A percentile compares a stretch with the other conserved stretches of the same genome.
Conservation (phyloP, 2,329 filamentous ascomycete species). For the Bipolaris gigantea region DNA sequence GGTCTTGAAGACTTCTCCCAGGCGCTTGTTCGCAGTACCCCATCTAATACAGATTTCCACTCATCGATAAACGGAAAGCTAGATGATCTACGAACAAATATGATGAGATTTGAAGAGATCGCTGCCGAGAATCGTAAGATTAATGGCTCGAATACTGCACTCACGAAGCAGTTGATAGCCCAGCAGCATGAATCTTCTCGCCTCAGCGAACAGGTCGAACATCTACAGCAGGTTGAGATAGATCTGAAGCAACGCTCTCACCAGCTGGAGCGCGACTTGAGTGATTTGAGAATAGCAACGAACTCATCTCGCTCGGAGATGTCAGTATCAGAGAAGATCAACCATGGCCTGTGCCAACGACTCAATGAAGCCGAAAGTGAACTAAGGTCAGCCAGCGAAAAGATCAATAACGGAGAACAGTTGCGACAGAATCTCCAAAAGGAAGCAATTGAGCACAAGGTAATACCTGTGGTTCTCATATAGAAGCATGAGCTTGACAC, state of each 20-base stretch:
- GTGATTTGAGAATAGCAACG: slow-evolving; percentile 9
- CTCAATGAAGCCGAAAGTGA: slow-evolving; percentile 17
- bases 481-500: neutral
- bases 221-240: slow-evolving; percentile 14
- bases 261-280: slow-evolving; percentile 21
- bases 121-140: slow-evolving; percentile 17
- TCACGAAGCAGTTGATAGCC: slow-evolving; percentile 20
- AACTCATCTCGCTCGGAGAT: neutral
- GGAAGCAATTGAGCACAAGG: slow-evolving; percentile 6
- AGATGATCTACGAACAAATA: slow-evolving; percentile 16
- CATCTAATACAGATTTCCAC: slow-evolving; percentile 11
- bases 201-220: slow-evolving; percentile 15
- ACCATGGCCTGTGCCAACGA: slow-evolving; percentile 14
- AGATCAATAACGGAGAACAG: slow-evolving; percentile 7
- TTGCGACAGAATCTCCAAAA: slow-evolving; percentile 7
- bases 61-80: slow-evolving; percentile 21
- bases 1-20: slow-evolving; percentile 17
- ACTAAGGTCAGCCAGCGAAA: slow-evolving; percentile 6
- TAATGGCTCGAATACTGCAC: slow-evolving; percentile 15
- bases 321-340: slow-evolving; percentile 10
- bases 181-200: slow-evolving; percentile 17
- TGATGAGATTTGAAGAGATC: slow-evolving; percentile 26
- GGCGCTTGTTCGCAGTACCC: neutral
- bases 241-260: slow-evolving; percentile 11
- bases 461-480: neutral